These are phyloP conservation scores for Fusarium dlaminii DNA, from an alignment of 2,329 filamentous ascomycete species.

Conservation along the genomic window DNA sequence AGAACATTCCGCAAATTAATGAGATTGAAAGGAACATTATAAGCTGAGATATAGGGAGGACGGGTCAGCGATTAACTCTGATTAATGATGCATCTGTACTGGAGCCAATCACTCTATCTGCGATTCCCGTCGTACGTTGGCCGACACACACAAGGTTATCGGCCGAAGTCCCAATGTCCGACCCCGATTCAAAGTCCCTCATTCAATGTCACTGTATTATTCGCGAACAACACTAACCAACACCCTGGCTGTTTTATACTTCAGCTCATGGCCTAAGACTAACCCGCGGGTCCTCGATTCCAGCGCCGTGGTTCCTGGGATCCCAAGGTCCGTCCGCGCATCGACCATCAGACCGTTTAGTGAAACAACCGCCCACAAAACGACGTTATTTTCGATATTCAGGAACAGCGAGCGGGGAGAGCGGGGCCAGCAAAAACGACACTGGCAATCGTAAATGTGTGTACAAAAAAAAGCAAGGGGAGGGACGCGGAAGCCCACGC, in stretches of 20 bases:
- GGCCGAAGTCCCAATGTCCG: not conserved
- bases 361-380: constrained; percentile 5
- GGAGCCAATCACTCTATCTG: not conserved
- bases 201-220: not conserved
- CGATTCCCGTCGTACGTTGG: not conserved
- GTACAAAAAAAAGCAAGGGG: not conserved
- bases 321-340: not conserved
- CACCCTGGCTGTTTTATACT: not conserved
- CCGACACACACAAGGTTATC: not conserved
- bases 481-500: not conserved
- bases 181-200: not conserved
- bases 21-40: constrained; percentile 17
- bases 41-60: constrained; percentile 18
- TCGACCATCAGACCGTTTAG: not conserved
- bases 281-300: not conserved
- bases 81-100: not conserved
- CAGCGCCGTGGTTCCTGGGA: constrained; percentile 14
- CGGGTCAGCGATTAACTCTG: not conserved
- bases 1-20: constrained; percentile 7
- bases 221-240: not conserved
- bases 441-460: not conserved
- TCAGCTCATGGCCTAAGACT: constrained; percentile 6
- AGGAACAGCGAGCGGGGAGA: not conserved
- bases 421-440: not conserved
- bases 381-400: not conserved